Conservation (phyloP, 2,329 filamentous ascomycete species). For the Neofusicoccum kwambonambiense region DNA sequence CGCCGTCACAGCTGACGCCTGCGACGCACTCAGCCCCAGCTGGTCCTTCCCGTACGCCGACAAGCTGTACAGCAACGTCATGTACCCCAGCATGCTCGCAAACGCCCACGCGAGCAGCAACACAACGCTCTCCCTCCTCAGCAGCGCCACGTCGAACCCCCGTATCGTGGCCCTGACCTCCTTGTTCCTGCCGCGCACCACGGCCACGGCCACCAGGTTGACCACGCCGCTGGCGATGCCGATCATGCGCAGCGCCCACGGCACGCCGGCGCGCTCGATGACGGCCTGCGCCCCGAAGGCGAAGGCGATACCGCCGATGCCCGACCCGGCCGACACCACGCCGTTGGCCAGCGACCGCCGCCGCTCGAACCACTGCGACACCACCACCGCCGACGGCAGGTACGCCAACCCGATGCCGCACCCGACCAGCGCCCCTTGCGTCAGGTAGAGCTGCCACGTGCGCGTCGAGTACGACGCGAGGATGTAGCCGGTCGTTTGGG, state of each 20-base stretch:
- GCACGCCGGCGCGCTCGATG: slow-evolving; percentile 34
- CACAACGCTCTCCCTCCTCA: slow-evolving; percentile 33
- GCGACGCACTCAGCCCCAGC: slow-evolving; percentile 40
- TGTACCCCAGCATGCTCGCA: slow-evolving; percentile 49
- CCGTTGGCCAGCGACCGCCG: slow-evolving; percentile 37
- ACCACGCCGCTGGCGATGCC: slow-evolving; percentile 31
- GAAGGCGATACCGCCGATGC: slow-evolving; percentile 31
- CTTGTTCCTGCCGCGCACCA: neutral
- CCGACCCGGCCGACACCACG: slow-evolving; percentile 34
- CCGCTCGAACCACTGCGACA: slow-evolving; percentile 40
- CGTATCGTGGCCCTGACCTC: neutral
- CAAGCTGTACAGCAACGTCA: slow-evolving; percentile 48
- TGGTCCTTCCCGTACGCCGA: slow-evolving; percentile 45
- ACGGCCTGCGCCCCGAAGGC: slow-evolving; percentile 35
- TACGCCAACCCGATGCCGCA: slow-evolving; percentile 37
- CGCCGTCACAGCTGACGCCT: slow-evolving; percentile 43
- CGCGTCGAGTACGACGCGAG: slow-evolving; percentile 28
- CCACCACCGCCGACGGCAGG: slow-evolving; percentile 33
- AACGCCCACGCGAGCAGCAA: slow-evolving; percentile 45
- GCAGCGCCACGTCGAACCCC: neutral
- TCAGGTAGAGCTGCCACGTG: slow-evolving; percentile 38
- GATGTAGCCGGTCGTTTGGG: slow-evolving; percentile 22
- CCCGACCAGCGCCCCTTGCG: slow-evolving; percentile 35
- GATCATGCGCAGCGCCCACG: slow-evolving; percentile 45
- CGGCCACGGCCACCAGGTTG: slow-evolving; percentile 35